phyloP scores from a whole-genome alignment of 179 eudicot genomes.

The Carnegiea gigantea region DNA sequence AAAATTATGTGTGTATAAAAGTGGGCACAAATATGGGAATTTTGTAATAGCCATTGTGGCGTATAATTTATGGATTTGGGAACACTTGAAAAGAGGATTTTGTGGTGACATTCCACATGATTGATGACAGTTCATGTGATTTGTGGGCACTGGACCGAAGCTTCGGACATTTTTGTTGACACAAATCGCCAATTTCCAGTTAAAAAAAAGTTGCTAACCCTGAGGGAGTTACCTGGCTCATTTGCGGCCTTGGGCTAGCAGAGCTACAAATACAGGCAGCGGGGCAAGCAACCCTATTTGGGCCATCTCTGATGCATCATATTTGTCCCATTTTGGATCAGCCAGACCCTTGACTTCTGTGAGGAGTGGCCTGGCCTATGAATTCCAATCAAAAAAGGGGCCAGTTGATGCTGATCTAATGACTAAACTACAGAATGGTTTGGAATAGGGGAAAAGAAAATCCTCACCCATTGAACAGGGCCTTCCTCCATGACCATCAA shows the following conservation, averaged over 20 bases:
- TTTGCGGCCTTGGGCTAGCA: conserved; percentile 54
- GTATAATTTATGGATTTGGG: too few species aligned
- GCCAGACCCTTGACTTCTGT: conserved; percentile 46
- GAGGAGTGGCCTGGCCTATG: conserved; percentile 76
- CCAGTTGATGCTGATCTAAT: too few species aligned
- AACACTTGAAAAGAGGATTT: too few species aligned
- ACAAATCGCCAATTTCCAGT: not conserved
- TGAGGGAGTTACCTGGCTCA: conserved; percentile 49
- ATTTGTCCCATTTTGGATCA: conserved; percentile 50
- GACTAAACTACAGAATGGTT: not conserved
- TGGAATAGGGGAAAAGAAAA: not conserved
- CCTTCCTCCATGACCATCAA: not conserved
- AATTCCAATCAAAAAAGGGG: not conserved
- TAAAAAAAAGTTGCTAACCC: not conserved
- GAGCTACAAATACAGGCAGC: conserved; percentile 53
- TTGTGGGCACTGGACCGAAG: too few species aligned
- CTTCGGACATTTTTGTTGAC: too few species aligned
- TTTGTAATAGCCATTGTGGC: too few species aligned
- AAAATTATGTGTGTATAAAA: too few species aligned
- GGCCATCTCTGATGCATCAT: conserved; percentile 38
- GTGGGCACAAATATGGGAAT: too few species aligned
- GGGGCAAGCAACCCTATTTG: conserved; percentile 64
- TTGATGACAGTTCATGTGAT: too few species aligned
- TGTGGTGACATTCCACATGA: too few species aligned
- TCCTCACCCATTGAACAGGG: not conserved